Evolutionary conservation across 768 basidiomycete species (phyloP).

Genomic region (Tricholoma hemisulphureum): DNA sequence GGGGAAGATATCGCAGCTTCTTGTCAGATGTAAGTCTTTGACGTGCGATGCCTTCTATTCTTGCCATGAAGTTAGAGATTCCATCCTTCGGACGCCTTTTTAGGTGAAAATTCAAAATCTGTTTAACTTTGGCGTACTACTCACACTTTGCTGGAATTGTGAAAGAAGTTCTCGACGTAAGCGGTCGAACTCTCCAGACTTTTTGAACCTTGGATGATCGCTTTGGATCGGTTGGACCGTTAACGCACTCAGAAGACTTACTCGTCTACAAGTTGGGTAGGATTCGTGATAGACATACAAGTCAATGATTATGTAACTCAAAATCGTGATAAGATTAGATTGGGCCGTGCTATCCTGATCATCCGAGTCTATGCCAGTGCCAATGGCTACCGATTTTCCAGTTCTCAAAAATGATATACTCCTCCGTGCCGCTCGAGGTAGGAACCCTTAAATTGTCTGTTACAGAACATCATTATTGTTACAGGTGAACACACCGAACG

Average conservation of each 20-base stretch:
- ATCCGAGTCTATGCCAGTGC: too few species aligned
- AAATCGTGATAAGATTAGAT: constrained; percentile 12
- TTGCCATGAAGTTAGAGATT: constrained; percentile 49
- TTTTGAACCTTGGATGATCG: constrained; percentile 58
- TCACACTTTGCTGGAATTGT: constrained; percentile 61
- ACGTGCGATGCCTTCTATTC: constrained; percentile 61
- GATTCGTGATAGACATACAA: constrained; percentile 52
- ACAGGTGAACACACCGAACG: constrained; percentile 82
- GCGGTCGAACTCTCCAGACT: constrained; percentile 76
- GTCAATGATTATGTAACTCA: neutral
- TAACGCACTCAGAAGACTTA: constrained; percentile 24
- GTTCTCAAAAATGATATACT: constrained; percentile 84
- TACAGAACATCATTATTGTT: constrained; percentile 1
- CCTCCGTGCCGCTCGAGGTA: constrained; percentile 83
- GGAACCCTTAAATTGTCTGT: constrained; percentile 7
- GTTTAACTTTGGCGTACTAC: constrained; percentile 22
- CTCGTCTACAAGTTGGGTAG: constrained; percentile 66
- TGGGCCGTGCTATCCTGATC: too few species aligned
- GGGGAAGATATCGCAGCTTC: constrained; percentile 49
- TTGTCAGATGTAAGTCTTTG: constrained; percentile 54
- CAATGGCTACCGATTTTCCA: constrained; percentile 54
- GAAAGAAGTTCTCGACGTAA: constrained; percentile 62
- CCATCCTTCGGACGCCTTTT: constrained; percentile 41
- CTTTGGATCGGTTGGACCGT: neutral
- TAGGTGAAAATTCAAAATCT: constrained; percentile 1